Evolutionary conservation across 371 early-diverging fungal genomes (phyloP).

Genomic region (Capniomyces stellatus): DNA sequence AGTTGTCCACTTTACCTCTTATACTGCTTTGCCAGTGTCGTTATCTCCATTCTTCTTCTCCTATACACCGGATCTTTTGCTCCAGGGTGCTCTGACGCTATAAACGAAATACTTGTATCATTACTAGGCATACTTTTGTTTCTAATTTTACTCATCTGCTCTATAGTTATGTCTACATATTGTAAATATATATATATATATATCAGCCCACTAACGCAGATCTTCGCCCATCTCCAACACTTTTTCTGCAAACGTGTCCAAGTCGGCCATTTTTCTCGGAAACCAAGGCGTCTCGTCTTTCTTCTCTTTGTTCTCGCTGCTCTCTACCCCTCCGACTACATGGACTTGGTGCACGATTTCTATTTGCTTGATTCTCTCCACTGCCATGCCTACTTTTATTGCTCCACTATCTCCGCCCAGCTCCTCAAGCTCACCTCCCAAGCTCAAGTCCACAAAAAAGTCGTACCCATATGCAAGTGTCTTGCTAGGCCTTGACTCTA

Average conservation of each 20-base stretch:
- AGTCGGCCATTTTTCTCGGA: conserved; percentile 79
- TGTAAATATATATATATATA: not conserved
- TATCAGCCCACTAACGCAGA: conserved; percentile 22
- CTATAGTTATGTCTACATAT: not conserved
- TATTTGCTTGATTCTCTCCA: conserved; percentile 24
- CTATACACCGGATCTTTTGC: conserved; percentile 77
- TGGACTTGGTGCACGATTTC: conserved; percentile 15
- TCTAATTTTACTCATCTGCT: not conserved
- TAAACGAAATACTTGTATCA: too few species aligned
- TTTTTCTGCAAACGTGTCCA: conserved; percentile 85
- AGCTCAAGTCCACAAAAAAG: conserved; percentile 78
- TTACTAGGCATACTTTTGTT: too few species aligned
- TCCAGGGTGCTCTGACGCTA: conserved; percentile 79
- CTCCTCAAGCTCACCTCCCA: conserved; percentile 31
- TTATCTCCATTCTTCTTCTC: conserved; percentile 69
- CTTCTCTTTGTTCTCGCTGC: not conserved
- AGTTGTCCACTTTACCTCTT: conserved; percentile 37
- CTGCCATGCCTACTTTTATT: conserved; percentile 22
- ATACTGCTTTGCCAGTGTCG: conserved; percentile 48
- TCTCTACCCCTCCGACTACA: conserved; percentile 7
- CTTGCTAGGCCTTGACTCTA: conserved; percentile 83
- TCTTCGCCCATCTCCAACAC: conserved; percentile 86
- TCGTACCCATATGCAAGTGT: conserved; percentile 70
- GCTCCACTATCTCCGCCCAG: conserved; percentile 31
- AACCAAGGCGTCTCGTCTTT: conserved; percentile 64